phyloP scores from a whole-genome alignment of 2,329 filamentous ascomycete genomes.

The Sarocladium strictum region DNA sequence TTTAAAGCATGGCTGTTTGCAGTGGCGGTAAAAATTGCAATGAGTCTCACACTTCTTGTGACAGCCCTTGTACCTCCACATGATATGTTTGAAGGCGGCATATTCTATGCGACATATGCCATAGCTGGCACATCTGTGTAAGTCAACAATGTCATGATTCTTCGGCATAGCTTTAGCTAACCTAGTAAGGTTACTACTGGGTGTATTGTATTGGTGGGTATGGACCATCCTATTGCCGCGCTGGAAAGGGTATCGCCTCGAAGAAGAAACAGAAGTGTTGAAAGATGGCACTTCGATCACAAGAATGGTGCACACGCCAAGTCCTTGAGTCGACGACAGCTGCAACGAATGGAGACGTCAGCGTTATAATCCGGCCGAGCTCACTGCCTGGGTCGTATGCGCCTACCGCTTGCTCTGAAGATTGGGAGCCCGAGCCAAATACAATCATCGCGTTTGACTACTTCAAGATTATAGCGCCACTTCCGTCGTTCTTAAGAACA shows the following conservation, averaged over 20 bases:
- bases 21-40: constrained; percentile 46
- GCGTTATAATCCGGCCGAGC: no score
- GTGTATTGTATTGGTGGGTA: constrained; percentile 61
- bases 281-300: constrained; percentile 64
- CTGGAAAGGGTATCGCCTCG: constrained; percentile 53
- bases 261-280: constrained; percentile 54
- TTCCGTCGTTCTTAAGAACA: background rate
- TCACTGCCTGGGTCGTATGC: no score
- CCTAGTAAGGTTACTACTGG: constrained; percentile 45
- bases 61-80: constrained; percentile 58
- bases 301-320: constrained; percentile 36
- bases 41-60: constrained; percentile 49
- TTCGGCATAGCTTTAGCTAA: background rate
- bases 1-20: constrained; percentile 61
- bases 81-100: constrained; percentile 34
- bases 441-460: no score
- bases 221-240: constrained; percentile 57
- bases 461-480: background rate
- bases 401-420: no score
- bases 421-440: no score
- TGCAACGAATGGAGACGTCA: no score
- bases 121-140: constrained; percentile 35
- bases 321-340: no score
- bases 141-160: background rate
- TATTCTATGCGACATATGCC: constrained; percentile 50